Evolutionary conservation across 257 asterid species (phyloP), one percentile per base, ranked within the genome.

Genomic region (Coffea eugenioides): DNA sequence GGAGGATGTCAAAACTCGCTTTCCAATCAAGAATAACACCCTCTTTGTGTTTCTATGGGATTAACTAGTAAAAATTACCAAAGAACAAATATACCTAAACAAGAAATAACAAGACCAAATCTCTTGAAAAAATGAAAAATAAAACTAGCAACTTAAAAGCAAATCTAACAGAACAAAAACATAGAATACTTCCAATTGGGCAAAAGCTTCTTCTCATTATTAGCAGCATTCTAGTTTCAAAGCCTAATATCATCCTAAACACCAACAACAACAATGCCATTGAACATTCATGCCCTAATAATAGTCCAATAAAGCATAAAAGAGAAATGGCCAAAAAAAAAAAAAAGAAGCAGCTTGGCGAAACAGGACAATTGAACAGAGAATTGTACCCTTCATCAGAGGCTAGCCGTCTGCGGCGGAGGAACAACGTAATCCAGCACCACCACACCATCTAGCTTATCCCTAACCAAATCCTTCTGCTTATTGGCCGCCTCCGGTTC

Each of bases 371-470:
- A 10, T 14, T 34, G 79, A 31, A 43, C 21, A 8, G 56, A 62
- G 73, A 48, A 54, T 59, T 46, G 39, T 61, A 59, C 67, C 69
- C 52, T 51, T 21, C 75, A 54, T 83, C 87, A 92, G 14, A 92
- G 90, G 77, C 86, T 85, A 59, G 97, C 92, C 14, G 88, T 52
- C 49, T 61, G 84, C n/a, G 81, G 69, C 2, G 93, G 31, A 3
- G 90, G 86, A 49, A 89, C 90, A 13, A 82, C 84, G 74, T 82
- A 90, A 84, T 95, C 99, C 77, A 95, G 56, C 82, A 90, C 97
- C 83, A 95, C 36, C 68, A 86, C 92, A 1, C 86, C 89, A 2
- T 91, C 98, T 21, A 95, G 80, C 73, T 85, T 88, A 77, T 88
- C 89, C 86, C 90, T 83, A 48, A 88, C 94, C 87, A 83, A 83